phyloP scores from a whole-genome alignment of 768 basidiomycete genomes.

The Lentinula raphanica region DNA sequence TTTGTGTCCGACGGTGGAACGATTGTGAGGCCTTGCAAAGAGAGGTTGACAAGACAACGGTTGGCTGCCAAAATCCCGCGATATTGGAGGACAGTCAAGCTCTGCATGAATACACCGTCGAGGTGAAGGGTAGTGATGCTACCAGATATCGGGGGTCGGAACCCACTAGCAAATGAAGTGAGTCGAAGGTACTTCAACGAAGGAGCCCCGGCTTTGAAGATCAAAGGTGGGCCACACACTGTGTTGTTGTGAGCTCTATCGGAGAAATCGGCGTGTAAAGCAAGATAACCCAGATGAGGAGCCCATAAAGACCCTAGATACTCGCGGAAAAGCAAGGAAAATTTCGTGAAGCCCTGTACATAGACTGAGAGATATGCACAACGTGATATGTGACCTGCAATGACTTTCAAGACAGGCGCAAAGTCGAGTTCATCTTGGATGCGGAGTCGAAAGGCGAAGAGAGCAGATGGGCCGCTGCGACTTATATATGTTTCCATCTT shows the following conservation, averaged over 20 bases:
- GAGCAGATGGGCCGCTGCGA: conserved; percentile 28
- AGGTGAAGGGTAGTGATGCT: conserved; percentile 37
- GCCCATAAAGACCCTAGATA: conserved; percentile 22
- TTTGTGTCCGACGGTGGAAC: conserved; percentile 10
- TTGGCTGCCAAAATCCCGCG: conserved; percentile 27
- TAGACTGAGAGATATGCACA: conserved; percentile 36
- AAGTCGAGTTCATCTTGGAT: conserved; percentile 21
- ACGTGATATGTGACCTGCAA: conserved; percentile 30
- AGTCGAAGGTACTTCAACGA: conserved; percentile 35
- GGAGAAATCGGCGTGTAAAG: conserved; percentile 24
- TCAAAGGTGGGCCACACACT: conserved; percentile 21
- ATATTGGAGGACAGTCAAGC: conserved; percentile 31
- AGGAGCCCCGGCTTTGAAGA: conserved; percentile 28
- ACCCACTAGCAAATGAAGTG: conserved; percentile 33
- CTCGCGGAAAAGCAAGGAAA: conserved; percentile 19
- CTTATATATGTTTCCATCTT: conserved; percentile 25
- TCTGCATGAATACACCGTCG: conserved; percentile 32
- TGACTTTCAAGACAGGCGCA: conserved; percentile 22
- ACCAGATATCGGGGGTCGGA: conserved; percentile 30
- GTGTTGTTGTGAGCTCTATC: conserved; percentile 13
- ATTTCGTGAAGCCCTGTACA: conserved; percentile 15
- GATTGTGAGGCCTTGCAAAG: conserved; percentile 29
- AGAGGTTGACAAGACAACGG: conserved; percentile 35
- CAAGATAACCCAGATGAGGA: conserved; percentile 34
- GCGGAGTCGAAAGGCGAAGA: conserved; percentile 31